Base-by-base conservation (phyloP, 2,329 filamentous ascomycete genomes). In the Paraconiothyrium brasiliense region DNA sequence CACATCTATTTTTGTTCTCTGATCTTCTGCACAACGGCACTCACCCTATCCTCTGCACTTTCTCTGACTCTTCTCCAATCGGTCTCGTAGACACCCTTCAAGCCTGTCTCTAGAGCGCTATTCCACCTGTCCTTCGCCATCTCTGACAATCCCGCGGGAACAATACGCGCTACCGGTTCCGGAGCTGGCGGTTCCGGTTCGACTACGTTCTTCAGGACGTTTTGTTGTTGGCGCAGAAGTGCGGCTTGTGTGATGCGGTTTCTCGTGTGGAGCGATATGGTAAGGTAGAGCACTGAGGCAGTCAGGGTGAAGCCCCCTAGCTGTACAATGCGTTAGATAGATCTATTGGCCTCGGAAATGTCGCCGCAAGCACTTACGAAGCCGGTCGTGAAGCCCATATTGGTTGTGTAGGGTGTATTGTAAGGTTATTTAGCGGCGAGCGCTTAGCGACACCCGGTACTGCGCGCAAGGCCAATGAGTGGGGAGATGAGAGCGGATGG, bases 311-410 rank as follows among this genome's bases (percentile, higher is more conserved):
- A 76, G 73, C 83, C 83, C 70, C 82, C 80, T 61, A 85, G 77
- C 83, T 84, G 66, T 16, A 34, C 20, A 51, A 37, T 41, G 49
- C n/a, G 24, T 22, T 11, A 61, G 68, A 39, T 67, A n/a, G 10
- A 35, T 41, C 43, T 39, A 34, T 5, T 20, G 34, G 1, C 20
- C 60, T 20, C 7, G 24, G 11, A 16, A 43, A 30, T 14, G n/a
- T 20, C 16, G 22, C 27, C 27, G 27, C 27, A 14, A 41, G 27
- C 27, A 72, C 77, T 50, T 77, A 84, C 83, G 68, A 84, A 82
- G 76, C 83, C 83, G 20, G 81, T 83, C 62, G 81, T 82, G 78
- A 85, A 84, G 73, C 83, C 83, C 83, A 85, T 85, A 67, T 58
- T 47, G 59, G 37, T 52, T 34, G 24, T 24, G 55, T 44, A 27